phyloP scores from a whole-genome alignment of 371 early-diverging fungal species.

The Mycotypha africana region DNA sequence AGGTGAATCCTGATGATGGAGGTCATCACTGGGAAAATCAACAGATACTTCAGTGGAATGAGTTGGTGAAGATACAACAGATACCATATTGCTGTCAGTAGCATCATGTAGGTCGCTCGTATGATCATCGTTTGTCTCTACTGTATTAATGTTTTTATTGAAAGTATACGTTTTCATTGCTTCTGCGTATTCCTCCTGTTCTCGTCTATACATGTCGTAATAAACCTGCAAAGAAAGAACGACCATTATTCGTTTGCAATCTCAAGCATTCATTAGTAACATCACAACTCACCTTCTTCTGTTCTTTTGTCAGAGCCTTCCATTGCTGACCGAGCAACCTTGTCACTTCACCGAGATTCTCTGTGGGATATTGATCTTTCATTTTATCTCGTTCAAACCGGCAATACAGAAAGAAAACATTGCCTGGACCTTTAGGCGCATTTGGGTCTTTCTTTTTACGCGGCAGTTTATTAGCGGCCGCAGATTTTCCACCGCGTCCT shows the following conservation, averaged over 20 bases:
- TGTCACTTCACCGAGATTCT: constrained; percentile 46
- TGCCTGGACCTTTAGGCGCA: constrained; percentile 64
- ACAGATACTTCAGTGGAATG: constrained; percentile 19
- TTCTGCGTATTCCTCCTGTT: constrained; percentile 42
- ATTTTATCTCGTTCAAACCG: constrained; percentile 53
- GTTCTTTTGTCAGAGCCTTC: constrained; percentile 43
- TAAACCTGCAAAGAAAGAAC: constrained; percentile 31
- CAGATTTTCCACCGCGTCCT: no score
- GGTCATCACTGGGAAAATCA: constrained; percentile 11
- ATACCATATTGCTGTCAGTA: background rate
- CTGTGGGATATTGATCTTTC: constrained; percentile 50
- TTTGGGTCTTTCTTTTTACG: constrained; percentile 57
- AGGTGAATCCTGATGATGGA: constrained; percentile 2
- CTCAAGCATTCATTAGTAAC: no score
- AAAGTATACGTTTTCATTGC: constrained; percentile 42
- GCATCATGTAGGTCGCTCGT: no score
- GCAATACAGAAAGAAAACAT: constrained; percentile 63
- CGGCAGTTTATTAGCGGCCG: constrained; percentile 20
- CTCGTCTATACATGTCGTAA: constrained; percentile 45
- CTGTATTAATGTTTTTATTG: background rate
- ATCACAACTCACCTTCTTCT: constrained; percentile 37
- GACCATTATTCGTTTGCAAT: no score
- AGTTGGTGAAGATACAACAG: constrained; percentile 15
- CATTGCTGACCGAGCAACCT: constrained; percentile 47
- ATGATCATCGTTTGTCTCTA: background rate